Conservation (phyloP, 2,329 filamentous ascomycete genomes). For the Cordyceps cicadae region DNA sequence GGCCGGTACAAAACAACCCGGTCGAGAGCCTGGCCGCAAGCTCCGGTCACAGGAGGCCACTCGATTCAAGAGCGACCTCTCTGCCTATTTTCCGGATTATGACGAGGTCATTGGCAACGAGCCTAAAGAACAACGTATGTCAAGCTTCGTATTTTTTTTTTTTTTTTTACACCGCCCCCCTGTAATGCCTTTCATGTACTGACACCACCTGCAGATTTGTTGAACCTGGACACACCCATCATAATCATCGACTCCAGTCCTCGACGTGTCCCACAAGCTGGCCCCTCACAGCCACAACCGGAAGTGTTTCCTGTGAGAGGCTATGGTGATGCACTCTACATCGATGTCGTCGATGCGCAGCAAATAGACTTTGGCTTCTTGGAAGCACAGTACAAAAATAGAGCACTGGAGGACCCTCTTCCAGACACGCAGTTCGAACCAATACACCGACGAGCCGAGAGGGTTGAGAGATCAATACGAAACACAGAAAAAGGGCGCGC, state of each 20-base stretch:
- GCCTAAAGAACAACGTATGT: conserved; percentile 62
- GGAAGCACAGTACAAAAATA: conserved; percentile 36
- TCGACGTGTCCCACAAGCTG: conserved; percentile 23
- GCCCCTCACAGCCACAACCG: conserved; percentile 19
- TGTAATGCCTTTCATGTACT: background rate
- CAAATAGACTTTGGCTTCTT: conserved; percentile 48
- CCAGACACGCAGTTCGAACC: conserved; percentile 46
- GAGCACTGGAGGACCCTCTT: conserved; percentile 43
- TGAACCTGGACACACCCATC: conserved; percentile 66
- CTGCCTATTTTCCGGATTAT: conserved; percentile 86
- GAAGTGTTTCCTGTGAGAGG: conserved; percentile 35
- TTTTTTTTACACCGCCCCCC: too few relatives aligned
- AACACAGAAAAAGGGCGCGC: conserved; percentile 57
- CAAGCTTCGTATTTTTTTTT: background rate
- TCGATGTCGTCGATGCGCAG: conserved; percentile 48
- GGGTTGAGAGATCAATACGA: conserved; percentile 52
- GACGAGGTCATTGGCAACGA: conserved; percentile 88
- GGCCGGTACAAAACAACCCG: conserved; percentile 47
- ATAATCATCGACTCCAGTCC: conserved; percentile 53
- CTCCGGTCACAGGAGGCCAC: conserved; percentile 79
- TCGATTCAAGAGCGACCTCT: conserved; percentile 83
- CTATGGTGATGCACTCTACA: conserved; percentile 49
- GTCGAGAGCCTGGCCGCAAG: conserved; percentile 64
- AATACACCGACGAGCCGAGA: conserved; percentile 50
- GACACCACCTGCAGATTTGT: conserved; percentile 48